Evolutionary conservation across 345 rosid genomes (phyloP), one percentile per base, ranked within the genome.

Genomic region (Citrus hindsii): DNA sequence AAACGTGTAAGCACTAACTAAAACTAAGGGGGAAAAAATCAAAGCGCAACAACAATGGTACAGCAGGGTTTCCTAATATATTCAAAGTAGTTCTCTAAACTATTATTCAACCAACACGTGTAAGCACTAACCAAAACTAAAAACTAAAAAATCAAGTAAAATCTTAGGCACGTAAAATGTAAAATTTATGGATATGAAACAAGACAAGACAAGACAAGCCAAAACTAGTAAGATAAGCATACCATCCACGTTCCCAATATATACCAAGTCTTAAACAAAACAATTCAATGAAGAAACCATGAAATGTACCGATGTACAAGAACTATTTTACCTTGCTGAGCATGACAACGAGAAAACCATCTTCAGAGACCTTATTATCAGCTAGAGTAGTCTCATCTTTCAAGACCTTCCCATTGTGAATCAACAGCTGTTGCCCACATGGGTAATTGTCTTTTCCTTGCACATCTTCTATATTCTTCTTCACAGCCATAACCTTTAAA

Each of bases 331-430:
- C 98, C 98, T 96, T 97, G 89, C 98, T 97, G 69, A 97, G 99
- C 99, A 97, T 97, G 75, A 97, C 99, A 62, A 97, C 99, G 33
- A 97, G 93, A 82, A 97, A 97, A 27, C 98, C 99, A 83, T 94
- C 97, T 76, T 97, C 99, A 1, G 92, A 75, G 69, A 97, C 98
- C 67, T 94, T 91, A 61, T 91, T 96, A 48, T 92, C 95, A 7
- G 87, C 89, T 61, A 96, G 77, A 5, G 95, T 91, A 59, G 97
- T 96, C 84, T 96, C 99, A 62, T 97, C 99, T 84, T 97, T 94
- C 92, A 97, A 84, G 67, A 97, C 97, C 86, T 97, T 97, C 56
- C 99, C 99, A 82, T 94, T 94, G 78, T 96, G 98, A 87, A 96
- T 94, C 89, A 96, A 79, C 66, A 96, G 75, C 67, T 96, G 98